A percentile compares a stretch with the other conserved stretches of the same genome.
Evolutionary conservation across 2,329 filamentous ascomycete species (phyloP).

Genomic region (Scytalidium sp.): DNA sequence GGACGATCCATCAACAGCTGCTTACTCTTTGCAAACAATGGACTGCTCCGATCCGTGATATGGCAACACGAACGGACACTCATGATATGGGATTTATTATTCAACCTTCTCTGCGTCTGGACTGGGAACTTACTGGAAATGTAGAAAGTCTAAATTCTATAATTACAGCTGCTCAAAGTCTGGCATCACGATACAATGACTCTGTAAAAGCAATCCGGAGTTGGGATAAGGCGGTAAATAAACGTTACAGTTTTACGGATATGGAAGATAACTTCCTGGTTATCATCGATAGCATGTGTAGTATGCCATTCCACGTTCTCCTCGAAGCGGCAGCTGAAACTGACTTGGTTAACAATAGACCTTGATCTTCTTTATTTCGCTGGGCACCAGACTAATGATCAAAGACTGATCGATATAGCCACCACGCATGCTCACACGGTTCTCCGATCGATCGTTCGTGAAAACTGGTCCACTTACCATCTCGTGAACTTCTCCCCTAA

Average conservation of each 20-base stretch:
- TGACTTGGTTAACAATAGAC: slow-evolving; percentile 15
- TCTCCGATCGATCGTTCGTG: slow-evolving; percentile 28
- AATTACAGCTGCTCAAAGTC: slow-evolving; percentile 38
- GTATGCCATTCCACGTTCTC: slow-evolving; percentile 18
- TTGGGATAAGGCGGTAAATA: slow-evolving; percentile 39
- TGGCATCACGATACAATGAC: slow-evolving; percentile 40
- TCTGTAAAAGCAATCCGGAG: slow-evolving; percentile 42
- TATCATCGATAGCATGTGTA: slow-evolving; percentile 42
- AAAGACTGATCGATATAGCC: slow-evolving; percentile 26
- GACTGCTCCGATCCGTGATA: slow-evolving; percentile 33
- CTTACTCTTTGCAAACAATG: slow-evolving; percentile 25
- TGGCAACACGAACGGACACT: slow-evolving; percentile 43
- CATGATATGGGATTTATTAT: slow-evolving; percentile 55
- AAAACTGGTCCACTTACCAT: slow-evolving; percentile 31
- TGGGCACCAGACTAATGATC: slow-evolving; percentile 24
- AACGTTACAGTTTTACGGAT: slow-evolving; percentile 23
- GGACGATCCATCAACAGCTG: slow-evolving; percentile 8
- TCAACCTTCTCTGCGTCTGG: slow-evolving; percentile 41
- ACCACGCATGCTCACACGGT: slow-evolving; percentile 31
- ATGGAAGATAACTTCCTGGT: slow-evolving; percentile 31
- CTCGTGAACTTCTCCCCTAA: slow-evolving; percentile 37
- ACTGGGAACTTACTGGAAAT: slow-evolving; percentile 44
- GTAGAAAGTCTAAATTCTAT: slow-evolving; percentile 36
- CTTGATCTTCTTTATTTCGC: slow-evolving; percentile 31
- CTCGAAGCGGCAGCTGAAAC: background rate